phyloP scores from a whole-genome alignment of 768 basidiomycete genomes.

The Kwoniella sp. region DNA sequence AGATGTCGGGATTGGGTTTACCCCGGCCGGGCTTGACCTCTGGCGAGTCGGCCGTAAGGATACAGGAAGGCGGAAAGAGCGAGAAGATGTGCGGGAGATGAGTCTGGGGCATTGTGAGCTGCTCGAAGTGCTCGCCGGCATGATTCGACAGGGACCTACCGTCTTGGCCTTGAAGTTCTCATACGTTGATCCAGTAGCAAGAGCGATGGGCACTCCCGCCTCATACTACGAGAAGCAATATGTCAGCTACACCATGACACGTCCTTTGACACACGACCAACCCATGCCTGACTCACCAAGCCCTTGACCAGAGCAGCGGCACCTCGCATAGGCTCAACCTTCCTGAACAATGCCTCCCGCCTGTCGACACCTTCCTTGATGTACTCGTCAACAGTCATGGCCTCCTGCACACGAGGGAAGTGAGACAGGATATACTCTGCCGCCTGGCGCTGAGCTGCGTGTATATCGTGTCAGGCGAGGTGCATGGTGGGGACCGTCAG shows the following conservation, averaged over 20 bases:
- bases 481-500: too few relatives aligned
- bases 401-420: constrained; percentile 35
- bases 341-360: constrained; percentile 39
- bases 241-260: neutral
- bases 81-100: constrained; percentile 47
- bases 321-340: constrained; percentile 42
- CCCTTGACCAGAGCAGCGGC: constrained; percentile 40
- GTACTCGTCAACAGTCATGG: constrained; percentile 43
- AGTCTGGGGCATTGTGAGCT: constrained; percentile 25
- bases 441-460: constrained; percentile 11
- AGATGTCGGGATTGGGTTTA: constrained; percentile 48
- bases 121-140: too few relatives aligned
- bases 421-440: constrained; percentile 33
- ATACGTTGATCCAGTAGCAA: constrained; percentile 44
- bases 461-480: too few relatives aligned
- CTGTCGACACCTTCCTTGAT: constrained; percentile 33
- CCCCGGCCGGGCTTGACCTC: constrained; percentile 44
- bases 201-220: constrained; percentile 44
- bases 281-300: constrained; percentile 37
- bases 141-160: constrained; percentile 24
- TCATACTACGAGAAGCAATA: constrained; percentile 26
- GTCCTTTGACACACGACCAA: neutral
- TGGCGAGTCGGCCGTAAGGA: constrained; percentile 46
- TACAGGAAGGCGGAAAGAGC: constrained; percentile 38
- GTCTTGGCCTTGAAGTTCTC: constrained; percentile 39